Percentiles rank a stretch among this genome's conserved stretches.
phyloP scores from a whole-genome alignment of 441 rosid species.

The Viola pubescens region DNA sequence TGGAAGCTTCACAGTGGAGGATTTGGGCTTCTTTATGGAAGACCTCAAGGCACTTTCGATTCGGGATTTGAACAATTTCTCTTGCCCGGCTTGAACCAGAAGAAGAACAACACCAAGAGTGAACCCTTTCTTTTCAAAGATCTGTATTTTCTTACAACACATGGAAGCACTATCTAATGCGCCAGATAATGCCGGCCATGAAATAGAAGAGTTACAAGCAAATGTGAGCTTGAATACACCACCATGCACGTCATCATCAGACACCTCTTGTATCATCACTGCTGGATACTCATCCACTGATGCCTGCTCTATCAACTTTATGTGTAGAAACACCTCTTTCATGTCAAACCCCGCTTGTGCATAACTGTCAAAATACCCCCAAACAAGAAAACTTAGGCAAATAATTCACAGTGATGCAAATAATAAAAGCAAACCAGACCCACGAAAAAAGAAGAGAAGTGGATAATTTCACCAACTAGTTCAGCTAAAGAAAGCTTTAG shows the following conservation, averaged over 20 bases:
- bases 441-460: background rate
- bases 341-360: slow-evolving; percentile 84
- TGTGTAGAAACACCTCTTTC: slow-evolving; percentile 88
- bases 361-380: slow-evolving; percentile 40
- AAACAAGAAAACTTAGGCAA: background rate
- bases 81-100: slow-evolving; percentile 54
- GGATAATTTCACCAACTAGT: background rate
- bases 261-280: slow-evolving; percentile 58
- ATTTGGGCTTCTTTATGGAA: slow-evolving; percentile 59
- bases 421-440: background rate
- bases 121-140: slow-evolving; percentile 87
- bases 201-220: slow-evolving; percentile 65
- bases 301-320: slow-evolving; percentile 89
- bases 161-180: slow-evolving; percentile 70
- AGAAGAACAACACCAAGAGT: slow-evolving; percentile 70
- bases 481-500: background rate
- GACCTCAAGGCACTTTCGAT: slow-evolving; percentile 63
- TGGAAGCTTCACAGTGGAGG: slow-evolving; percentile 63
- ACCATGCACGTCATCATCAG: slow-evolving; percentile 49
- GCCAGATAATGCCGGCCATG: slow-evolving; percentile 73
- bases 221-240: slow-evolving; percentile 65
- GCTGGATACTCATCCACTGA: slow-evolving; percentile 69
- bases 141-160: slow-evolving; percentile 73
- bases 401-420: background rate
- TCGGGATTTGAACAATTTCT: slow-evolving; percentile 44